Conservation (phyloP, 2,329 filamentous ascomycete genomes). For the Chrysoporthe puriensis region DNA sequence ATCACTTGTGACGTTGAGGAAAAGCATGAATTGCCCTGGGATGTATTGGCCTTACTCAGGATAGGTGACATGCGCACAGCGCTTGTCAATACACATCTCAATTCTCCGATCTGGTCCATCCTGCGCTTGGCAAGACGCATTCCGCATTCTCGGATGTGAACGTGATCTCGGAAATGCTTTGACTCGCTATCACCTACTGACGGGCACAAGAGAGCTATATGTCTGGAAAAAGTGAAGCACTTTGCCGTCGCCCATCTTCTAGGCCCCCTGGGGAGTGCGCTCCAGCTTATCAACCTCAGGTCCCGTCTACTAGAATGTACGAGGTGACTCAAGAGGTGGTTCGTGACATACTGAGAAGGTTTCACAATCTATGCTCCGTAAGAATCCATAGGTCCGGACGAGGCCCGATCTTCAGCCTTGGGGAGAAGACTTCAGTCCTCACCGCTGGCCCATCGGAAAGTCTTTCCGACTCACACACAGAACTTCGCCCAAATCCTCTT, state of each 20-base stretch:
- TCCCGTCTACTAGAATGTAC: too few relatives aligned
- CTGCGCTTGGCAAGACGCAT: neutral
- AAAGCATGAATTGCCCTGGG: neutral
- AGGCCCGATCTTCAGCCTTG: too few relatives aligned
- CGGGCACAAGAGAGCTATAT: neutral
- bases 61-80: neutral
- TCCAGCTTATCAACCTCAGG: too few relatives aligned
- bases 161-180: neutral
- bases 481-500: too few relatives aligned
- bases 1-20: neutral
- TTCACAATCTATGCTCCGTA: too few relatives aligned
- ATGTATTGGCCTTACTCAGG: neutral
- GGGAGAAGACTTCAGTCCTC: too few relatives aligned
- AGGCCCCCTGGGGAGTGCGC: too few relatives aligned
- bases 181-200: neutral
- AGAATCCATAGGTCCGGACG: too few relatives aligned
- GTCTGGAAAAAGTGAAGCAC: neutral
- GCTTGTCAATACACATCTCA: slow-evolving; percentile 8
- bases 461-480: too few relatives aligned
- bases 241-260: neutral
- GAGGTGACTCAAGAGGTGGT: too few relatives aligned
- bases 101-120: neutral
- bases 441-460: too few relatives aligned
- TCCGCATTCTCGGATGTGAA: neutral
- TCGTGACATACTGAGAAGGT: too few relatives aligned